Percentiles rank a stretch among this genome's conserved stretches.
Evolutionary conservation across 108 stramenopile genomes (phyloP).

Genomic region (Skeletonema costatum): DNA sequence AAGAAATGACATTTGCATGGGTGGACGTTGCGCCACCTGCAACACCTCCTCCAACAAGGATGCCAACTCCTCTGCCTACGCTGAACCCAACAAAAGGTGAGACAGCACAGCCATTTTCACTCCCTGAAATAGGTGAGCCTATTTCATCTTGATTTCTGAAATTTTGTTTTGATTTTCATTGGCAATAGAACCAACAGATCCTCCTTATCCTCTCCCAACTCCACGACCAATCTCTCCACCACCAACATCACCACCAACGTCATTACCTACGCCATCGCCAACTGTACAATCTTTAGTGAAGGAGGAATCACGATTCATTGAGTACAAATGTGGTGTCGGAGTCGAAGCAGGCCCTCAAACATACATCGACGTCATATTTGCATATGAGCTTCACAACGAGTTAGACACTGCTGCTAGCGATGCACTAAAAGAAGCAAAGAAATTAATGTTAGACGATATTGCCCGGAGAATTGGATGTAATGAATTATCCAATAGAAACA

Average conservation of each 20-base stretch:
- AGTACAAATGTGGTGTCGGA: slow-evolving; percentile 11
- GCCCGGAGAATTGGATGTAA: slow-evolving; percentile 29
- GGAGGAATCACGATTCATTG: background rate
- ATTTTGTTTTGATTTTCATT: background rate
- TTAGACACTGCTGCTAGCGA: slow-evolving; percentile 28
- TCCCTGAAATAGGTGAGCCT: background rate
- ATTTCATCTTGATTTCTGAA: background rate
- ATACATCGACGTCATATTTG: slow-evolving; percentile 27
- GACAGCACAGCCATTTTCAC: background rate
- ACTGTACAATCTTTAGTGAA: background rate
- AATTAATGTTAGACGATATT: slow-evolving; percentile 32
- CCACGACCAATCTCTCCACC: background rate
- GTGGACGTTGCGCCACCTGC: slow-evolving; percentile 10
- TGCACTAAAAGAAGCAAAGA: slow-evolving; percentile 38
- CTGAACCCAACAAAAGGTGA: background rate
- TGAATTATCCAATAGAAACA: background rate
- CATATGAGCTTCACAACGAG: slow-evolving; percentile 39
- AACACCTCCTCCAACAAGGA: background rate
- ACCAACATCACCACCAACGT: background rate
- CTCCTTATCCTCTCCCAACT: background rate
- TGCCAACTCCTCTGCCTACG: background rate
- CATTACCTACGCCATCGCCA: background rate
- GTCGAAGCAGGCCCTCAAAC: slow-evolving; percentile 7
- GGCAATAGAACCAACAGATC: background rate
- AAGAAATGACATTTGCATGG: slow-evolving; percentile 42